Conservation (phyloP, 2,329 filamentous ascomycete genomes). For the Penicillium sp. region DNA sequence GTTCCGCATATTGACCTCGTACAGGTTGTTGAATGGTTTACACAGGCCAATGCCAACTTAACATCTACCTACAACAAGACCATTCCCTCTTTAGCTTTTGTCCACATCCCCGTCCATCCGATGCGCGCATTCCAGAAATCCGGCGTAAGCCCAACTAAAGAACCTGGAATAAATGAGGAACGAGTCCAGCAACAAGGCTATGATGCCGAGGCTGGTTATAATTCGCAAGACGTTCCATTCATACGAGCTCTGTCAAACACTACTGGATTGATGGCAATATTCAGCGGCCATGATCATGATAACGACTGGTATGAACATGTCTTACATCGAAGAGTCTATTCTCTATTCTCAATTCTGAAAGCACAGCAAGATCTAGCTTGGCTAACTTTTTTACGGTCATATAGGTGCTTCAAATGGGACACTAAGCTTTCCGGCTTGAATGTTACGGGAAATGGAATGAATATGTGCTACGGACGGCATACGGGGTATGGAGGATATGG, state of each 20-base stretch:
- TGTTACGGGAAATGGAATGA: constrained; percentile 45
- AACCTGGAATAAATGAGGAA: constrained; percentile 52
- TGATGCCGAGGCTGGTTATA: constrained; percentile 29
- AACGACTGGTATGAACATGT: constrained; percentile 53
- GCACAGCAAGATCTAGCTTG: background rate
- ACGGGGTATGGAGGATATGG: constrained; percentile 71
- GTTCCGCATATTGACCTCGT: background rate
- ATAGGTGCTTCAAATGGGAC: constrained; percentile 45
- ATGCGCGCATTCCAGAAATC: constrained; percentile 45
- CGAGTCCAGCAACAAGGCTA: constrained; percentile 34
- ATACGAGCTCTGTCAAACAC: constrained; percentile 61
- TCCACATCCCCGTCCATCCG: constrained; percentile 54
- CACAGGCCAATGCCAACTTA: constrained; percentile 31
- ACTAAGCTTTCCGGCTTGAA: constrained; percentile 28
- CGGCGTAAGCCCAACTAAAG: constrained; percentile 44
- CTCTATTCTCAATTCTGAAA: background rate
- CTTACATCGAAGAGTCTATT: no score
- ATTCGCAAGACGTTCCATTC: constrained; percentile 58
- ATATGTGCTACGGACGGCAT: constrained; percentile 63
- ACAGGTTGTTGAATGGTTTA: constrained; percentile 48
- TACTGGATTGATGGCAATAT: constrained; percentile 56
- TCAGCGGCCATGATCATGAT: constrained; percentile 67
- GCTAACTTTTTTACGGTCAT: constrained; percentile 14
- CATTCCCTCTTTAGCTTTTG: constrained; percentile 55
- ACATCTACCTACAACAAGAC: constrained; percentile 29